Percentiles rank a stretch among this genome's conserved stretches.
Conservation (phyloP, 306 rosid species). For the Sophora flavescens region DNA sequence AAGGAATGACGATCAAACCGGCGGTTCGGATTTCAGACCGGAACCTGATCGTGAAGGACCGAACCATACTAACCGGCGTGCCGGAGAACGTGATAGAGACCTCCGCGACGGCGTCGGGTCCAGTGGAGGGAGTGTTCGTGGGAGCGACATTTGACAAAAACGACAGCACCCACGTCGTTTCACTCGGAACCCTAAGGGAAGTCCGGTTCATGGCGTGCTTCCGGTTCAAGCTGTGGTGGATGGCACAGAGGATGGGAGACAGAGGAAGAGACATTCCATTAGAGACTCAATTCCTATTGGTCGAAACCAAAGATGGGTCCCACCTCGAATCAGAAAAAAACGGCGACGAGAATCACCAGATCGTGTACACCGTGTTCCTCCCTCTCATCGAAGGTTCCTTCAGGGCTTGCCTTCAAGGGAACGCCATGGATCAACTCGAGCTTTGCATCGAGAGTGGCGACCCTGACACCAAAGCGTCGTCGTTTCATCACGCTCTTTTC, state of each 20-base stretch:
- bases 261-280: slow-evolving; percentile 76
- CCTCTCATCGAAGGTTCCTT: slow-evolving; percentile 81
- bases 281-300: slow-evolving; percentile 84
- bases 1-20: slow-evolving; percentile 80
- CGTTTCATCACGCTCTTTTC: slow-evolving; percentile 69
- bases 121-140: slow-evolving; percentile 72
- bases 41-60: slow-evolving; percentile 68
- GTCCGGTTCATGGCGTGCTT: slow-evolving; percentile 85
- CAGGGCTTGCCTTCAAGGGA: slow-evolving; percentile 83
- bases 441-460: slow-evolving; percentile 94
- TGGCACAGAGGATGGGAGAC: slow-evolving; percentile 94
- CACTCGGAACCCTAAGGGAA: slow-evolving; percentile 62
- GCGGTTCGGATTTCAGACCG: slow-evolving; percentile 67
- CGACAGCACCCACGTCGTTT: slow-evolving; percentile 72
- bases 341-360: slow-evolving; percentile 54
- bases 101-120: slow-evolving; percentile 64
- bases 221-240: slow-evolving; percentile 97
- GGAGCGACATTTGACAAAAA: slow-evolving; percentile 63
- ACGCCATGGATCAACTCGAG: slow-evolving; percentile 61
- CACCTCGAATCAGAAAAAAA: slow-evolving; percentile 59
- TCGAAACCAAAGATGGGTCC: slow-evolving; percentile 79
- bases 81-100: slow-evolving; percentile 75
- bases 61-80: slow-evolving; percentile 76
- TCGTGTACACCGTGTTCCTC: slow-evolving; percentile 77
- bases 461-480: slow-evolving; percentile 62